Base-by-base conservation (phyloP, 2,329 filamentous ascomycete genomes). In the Fusarium kyushuense region DNA sequence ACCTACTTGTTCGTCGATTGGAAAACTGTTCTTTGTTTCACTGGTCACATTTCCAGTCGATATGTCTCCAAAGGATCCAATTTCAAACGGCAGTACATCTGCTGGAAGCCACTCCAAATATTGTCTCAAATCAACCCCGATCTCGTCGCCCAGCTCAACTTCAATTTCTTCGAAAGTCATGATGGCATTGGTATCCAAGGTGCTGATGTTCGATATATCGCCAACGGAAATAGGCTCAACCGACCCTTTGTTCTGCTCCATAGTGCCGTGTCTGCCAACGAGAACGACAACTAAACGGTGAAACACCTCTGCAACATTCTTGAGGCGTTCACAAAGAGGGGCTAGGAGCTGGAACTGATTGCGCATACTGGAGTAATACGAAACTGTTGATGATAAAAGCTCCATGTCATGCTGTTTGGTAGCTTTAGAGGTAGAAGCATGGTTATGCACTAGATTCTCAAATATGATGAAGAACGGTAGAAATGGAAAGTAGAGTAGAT, bases 391-490 rank as follows among this genome's bases (percentile, higher is more conserved):
- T 4, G 47, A 36, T 2, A 62, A 10, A 12, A 62, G 46, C 6
- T 47, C 19, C 3, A 46, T 19, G 10, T 63, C 55, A 17, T 25
- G 16, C 6, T 49, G 19, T 1, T 19, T 35, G 2, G 19, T 33
- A 2, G 16, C 6, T 5, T 3, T 7, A 4, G 35, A 23, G 0
- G n/a, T 14, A 2, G 17, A 23, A 5, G 25, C 9, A 11, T 43
- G 25, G 1, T 8, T 5, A 0, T 59, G 8, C 5, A 29, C 29
- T 6, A 62, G 5, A 12, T 59, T 23, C 7, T 48, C 40, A 11
- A 63, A 65, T 10, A 65, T 21, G 8, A 65, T 33, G 71, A 57
- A 58, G n/a, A 58, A 65, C 2, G 62, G 32, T 6, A 53, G 58
- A 5, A 65, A 65, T 0, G 62, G 62, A 16, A 46, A 63, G 17